Evolutionary conservation across 2,329 filamentous ascomycete genomes (phyloP).

Genomic region (Didymellaceae sp.): DNA sequence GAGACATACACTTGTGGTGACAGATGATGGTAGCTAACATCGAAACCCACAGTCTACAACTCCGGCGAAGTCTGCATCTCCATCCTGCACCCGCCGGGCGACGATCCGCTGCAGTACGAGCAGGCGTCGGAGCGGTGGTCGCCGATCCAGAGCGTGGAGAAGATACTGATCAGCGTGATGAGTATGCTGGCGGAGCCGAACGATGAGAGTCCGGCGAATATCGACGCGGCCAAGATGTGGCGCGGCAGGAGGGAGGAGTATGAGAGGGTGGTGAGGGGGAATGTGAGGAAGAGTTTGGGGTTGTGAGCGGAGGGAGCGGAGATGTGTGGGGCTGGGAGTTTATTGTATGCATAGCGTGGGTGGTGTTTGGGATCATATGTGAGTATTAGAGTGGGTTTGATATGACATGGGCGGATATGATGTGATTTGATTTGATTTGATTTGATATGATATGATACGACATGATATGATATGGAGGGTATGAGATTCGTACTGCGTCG

Average conservation of each 20-base stretch:
- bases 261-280: conserved; percentile 73
- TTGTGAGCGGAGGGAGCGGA: conserved; percentile 28
- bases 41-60: conserved; percentile 70
- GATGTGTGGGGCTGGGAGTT: not conserved
- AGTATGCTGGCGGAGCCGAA: conserved; percentile 92
- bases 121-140: conserved; percentile 88
- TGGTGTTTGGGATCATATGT: conserved; percentile 12
- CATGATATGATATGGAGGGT: too few species aligned
- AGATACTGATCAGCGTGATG: conserved; percentile 89
- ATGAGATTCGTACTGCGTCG: too few species aligned
- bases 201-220: conserved; percentile 92
- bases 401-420: not conserved
- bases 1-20: too few species aligned
- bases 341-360: conserved; percentile 21
- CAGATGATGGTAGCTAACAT: not conserved
- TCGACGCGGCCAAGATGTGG: conserved; percentile 89
- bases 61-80: conserved; percentile 93
- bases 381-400: not conserved
- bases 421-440: too few species aligned
- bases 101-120: conserved; percentile 95
- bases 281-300: conserved; percentile 48
- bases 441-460: too few species aligned
- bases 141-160: conserved; percentile 93
- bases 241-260: conserved; percentile 82
- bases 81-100: conserved; percentile 92